phyloP scores from a whole-genome alignment of 768 basidiomycete genomes.

The Mycena capillaripes region DNA sequence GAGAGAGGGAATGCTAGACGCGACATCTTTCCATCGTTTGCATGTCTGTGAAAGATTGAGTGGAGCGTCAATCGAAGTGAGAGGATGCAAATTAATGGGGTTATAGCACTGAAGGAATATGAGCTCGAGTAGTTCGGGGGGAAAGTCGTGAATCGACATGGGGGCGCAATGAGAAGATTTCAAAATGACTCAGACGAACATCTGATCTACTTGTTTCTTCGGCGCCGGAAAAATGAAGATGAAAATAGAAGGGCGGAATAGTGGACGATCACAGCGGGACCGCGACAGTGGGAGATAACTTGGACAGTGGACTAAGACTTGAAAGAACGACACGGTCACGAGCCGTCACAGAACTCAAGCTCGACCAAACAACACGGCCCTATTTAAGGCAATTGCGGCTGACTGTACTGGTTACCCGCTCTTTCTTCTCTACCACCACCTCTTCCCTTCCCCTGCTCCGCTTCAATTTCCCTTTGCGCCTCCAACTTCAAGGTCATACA shows the following conservation, averaged over 20 bases:
- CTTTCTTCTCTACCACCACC: neutral
- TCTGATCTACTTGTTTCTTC: too few relatives aligned
- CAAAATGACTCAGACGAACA: neutral
- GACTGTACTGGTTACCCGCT: neutral
- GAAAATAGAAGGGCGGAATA: too few relatives aligned
- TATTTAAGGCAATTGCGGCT: neutral
- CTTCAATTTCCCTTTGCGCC: too few relatives aligned
- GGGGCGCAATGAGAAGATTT: too few relatives aligned
- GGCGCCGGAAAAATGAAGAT: too few relatives aligned
- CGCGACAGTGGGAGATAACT: too few relatives aligned
- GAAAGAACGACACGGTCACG: neutral
- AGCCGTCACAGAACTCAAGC: neutral
- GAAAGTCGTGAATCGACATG: slow-evolving; percentile 19
- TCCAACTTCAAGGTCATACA: neutral
- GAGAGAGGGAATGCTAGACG: slow-evolving; percentile 13
- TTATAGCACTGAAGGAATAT: slow-evolving; percentile 20
- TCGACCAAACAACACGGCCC: neutral
- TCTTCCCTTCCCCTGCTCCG: neutral
- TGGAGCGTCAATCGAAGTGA: neutral
- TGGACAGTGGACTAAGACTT: too few relatives aligned
- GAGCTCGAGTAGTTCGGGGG: slow-evolving; percentile 23
- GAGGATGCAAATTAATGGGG: neutral
- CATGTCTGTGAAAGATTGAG: slow-evolving; percentile 22
- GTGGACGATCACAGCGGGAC: too few relatives aligned
- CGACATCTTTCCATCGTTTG: slow-evolving; percentile 23